These are phyloP conservation scores for Termitomyces eurrhizus DNA, from an alignment of 768 basidiomycete species.

Conservation along the genomic window DNA sequence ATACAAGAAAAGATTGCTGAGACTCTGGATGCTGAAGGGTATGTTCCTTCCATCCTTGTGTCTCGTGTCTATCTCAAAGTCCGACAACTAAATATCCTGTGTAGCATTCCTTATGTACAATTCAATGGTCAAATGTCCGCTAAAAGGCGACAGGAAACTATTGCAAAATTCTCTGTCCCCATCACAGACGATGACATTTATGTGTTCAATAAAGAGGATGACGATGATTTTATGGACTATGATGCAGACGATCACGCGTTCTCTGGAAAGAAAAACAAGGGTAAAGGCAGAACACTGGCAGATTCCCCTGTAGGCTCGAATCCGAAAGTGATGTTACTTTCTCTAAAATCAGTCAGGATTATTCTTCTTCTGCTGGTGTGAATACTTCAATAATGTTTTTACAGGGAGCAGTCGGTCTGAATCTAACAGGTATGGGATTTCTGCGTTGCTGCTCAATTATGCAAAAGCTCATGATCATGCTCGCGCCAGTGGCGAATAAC, in stretches of 20 bases:
- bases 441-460: background rate
- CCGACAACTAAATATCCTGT: background rate
- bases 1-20: conserved; percentile 56
- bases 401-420: conserved; percentile 79
- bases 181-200: conserved; percentile 35
- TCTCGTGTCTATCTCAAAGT: too few species aligned
- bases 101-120: conserved; percentile 69
- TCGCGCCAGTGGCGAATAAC: conserved; percentile 65
- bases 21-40: conserved; percentile 63
- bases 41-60: conserved; percentile 12
- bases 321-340: conserved; percentile 82
- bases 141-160: conserved; percentile 70
- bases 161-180: conserved; percentile 71
- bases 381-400: background rate
- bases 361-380: background rate
- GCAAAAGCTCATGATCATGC: conserved; percentile 1
- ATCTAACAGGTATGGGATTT: conserved; percentile 55
- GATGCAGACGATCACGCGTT: conserved; percentile 21
- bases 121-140: conserved; percentile 90
- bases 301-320: conserved; percentile 26
- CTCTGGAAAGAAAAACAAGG: conserved; percentile 16
- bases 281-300: conserved; percentile 30
- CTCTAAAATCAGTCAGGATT: conserved; percentile 60
- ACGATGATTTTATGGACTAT: conserved; percentile 27
- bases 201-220: conserved; percentile 19